Percentiles rank a stretch among this genome's conserved stretches.
Conservation (phyloP, 177 flowering plant species). For the Vitis hybrid region DNA sequence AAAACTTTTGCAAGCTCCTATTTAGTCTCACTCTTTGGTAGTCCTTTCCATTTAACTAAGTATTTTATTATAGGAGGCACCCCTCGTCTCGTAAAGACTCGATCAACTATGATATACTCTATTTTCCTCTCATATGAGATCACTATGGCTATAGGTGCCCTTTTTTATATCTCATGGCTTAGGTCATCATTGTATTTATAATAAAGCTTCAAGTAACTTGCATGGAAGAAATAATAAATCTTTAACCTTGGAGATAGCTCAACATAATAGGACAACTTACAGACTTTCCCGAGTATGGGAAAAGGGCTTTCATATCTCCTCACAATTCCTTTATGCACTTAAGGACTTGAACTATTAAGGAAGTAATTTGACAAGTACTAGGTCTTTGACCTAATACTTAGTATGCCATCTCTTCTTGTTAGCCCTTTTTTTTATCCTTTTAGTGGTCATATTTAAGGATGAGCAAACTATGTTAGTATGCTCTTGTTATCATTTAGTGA, state of each 20-base stretch:
- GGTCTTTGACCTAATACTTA: constrained; percentile 3
- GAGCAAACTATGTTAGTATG: neutral
- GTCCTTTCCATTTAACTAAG: too few relatives aligned
- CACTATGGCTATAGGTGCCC: neutral
- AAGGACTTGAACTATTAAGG: neutral
- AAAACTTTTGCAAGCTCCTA: too few relatives aligned
- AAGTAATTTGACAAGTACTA: constrained; percentile 1
- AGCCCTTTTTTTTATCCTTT: constrained; percentile 9
- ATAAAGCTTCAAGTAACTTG: neutral
- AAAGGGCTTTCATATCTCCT: constrained; percentile 1
- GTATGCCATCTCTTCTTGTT: neutral
- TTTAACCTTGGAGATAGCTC: neutral
- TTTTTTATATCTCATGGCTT: neutral
- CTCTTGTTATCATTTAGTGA: neutral
- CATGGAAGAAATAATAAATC: constrained; percentile 6
- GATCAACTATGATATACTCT: too few relatives aligned
- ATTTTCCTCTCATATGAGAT: too few relatives aligned
- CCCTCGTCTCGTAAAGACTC: too few relatives aligned
- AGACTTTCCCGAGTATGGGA: neutral
- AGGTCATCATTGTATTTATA: neutral
- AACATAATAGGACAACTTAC: constrained; percentile 2
- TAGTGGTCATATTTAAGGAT: neutral
- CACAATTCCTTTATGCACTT: neutral
- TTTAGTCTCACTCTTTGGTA: too few relatives aligned
- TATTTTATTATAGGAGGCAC: too few relatives aligned